Evolutionary conservation across 352 stramenopile genomes (phyloP), one percentile per base, ranked within the genome.

Genomic region (Phytopythium sindhum): DNA sequence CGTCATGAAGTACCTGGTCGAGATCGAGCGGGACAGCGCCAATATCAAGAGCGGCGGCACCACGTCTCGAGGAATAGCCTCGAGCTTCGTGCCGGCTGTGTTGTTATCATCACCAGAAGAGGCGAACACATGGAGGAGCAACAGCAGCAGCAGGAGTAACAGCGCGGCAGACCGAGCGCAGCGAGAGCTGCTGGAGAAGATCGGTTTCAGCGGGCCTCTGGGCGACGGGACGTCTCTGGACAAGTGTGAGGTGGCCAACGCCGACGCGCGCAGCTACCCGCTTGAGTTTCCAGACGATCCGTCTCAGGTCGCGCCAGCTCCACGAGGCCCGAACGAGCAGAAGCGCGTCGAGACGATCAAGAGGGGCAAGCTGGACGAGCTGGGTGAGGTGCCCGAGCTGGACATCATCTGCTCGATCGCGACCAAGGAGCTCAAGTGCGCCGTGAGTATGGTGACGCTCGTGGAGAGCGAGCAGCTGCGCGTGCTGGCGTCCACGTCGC

Each of bases 351-450:
- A 82, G 47, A 65, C 72, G 2, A 85, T 91, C 58, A 60, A 75
- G 42, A 60, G 80, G 37, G 71, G 73, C 11, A 67, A 80, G 54
- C 66, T 89, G 31, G 67, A 78, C 50, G 64, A 86, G 37, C 69
- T 90, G 5, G 77, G 77, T 2, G 69, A 77, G 21, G 73, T 76
- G 15, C 77, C 86, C 9, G 84, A 92, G 61, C 73, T 92, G n/a
- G 77, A 74, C 17, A 81, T 89, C 54, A 85, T 92, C 52, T 92
- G 83, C 60, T 73, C 73, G 2, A 66, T 92, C 52, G 81, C 77
- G 26, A 66, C 69, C 4, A 78, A 76, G 31, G 79, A 90, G 57
- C 73, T 91, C 12, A 68, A 65, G 50, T 90, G 80, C 57, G 75
- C 75, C 14, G 70, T 79, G 23, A 86, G 69, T 48, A 71, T 85